These are phyloP conservation scores for Tolypocladium ovalisporum DNA, from an alignment of 2,329 filamentous ascomycete species.

Conservation along the genomic window DNA sequence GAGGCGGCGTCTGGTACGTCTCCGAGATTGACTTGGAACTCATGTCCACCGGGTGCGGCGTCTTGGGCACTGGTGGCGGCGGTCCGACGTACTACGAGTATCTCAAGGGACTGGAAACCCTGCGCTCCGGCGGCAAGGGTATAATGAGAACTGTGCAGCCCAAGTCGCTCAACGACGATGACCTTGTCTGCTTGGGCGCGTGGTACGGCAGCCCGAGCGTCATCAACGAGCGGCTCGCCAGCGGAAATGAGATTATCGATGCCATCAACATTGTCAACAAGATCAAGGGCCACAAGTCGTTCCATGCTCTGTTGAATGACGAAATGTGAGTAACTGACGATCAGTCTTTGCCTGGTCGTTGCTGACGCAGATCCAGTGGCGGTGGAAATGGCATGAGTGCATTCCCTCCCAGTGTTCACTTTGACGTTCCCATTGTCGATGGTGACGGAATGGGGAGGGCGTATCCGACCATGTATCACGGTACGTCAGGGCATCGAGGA, in stretches of 20 bases:
- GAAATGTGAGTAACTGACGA: constrained; percentile 22
- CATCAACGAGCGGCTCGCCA: constrained; percentile 24
- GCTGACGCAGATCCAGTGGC: constrained; percentile 12
- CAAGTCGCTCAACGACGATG: constrained; percentile 23
- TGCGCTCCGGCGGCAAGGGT: constrained; percentile 20
- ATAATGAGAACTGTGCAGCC: constrained; percentile 30
- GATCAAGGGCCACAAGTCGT: constrained; percentile 17
- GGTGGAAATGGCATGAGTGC: constrained; percentile 27
- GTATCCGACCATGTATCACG: constrained; percentile 25
- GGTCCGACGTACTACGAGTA: constrained; percentile 30
- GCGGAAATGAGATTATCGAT: constrained; percentile 23
- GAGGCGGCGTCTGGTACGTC: constrained; percentile 21
- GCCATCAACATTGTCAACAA: constrained; percentile 24
- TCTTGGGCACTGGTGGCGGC: constrained; percentile 26
- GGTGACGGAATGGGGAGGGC: constrained; percentile 27
- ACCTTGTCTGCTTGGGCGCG: constrained; percentile 28
- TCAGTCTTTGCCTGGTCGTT: not conserved
- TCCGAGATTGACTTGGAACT: constrained; percentile 25
- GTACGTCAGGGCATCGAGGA: constrained; percentile 4
- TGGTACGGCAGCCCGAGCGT: constrained; percentile 34
- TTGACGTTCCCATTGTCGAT: constrained; percentile 24
- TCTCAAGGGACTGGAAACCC: constrained; percentile 27
- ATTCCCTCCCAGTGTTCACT: constrained; percentile 20
- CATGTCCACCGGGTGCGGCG: constrained; percentile 22
- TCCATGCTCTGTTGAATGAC: constrained; percentile 22